Evolutionary conservation across 805 yeast genomes (phyloP).

Genomic region (Hanseniaspora clermontiae): DNA sequence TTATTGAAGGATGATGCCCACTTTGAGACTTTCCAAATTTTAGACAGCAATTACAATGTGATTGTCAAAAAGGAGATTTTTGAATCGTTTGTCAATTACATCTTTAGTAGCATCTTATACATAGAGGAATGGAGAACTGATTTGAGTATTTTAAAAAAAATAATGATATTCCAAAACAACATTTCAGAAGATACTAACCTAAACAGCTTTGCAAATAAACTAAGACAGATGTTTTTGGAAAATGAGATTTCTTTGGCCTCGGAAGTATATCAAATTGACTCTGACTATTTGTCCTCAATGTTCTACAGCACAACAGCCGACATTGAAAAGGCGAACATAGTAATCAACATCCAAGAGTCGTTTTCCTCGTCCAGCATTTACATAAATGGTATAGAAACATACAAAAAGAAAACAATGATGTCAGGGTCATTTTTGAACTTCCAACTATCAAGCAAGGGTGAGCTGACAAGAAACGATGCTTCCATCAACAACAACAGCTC

Average conservation of each 20-base stretch:
- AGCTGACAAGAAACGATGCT: not conserved
- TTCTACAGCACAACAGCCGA: not conserved
- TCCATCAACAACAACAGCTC: not conserved
- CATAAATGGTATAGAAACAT: slow-evolving; percentile 4
- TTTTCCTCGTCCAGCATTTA: not conserved
- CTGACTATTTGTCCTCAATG: slow-evolving; percentile 4
- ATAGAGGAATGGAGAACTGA: slow-evolving; percentile 4
- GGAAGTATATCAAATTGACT: not conserved
- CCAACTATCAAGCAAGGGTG: slow-evolving; percentile 1
- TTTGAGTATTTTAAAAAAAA: not conserved
- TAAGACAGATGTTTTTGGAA: not conserved
- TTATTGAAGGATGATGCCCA: not conserved
- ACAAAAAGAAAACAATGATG: not conserved
- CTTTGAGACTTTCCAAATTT: slow-evolving; percentile 4
- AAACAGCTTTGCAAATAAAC: not conserved
- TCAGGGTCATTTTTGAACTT: slow-evolving; percentile 5
- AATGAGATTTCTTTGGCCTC: not conserved
- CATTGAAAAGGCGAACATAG: slow-evolving; percentile 4
- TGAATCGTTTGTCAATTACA: not conserved
- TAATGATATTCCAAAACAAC: slow-evolving; percentile 1
- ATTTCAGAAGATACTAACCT: not conserved
- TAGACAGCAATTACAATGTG: not conserved
- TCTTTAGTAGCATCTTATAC: not conserved
- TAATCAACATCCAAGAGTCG: slow-evolving; percentile 4
- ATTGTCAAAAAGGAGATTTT: not conserved